Evolutionary conservation across 2,329 filamentous ascomycete genomes (phyloP).

Genomic region (Pseudogymnoascus sp.): DNA sequence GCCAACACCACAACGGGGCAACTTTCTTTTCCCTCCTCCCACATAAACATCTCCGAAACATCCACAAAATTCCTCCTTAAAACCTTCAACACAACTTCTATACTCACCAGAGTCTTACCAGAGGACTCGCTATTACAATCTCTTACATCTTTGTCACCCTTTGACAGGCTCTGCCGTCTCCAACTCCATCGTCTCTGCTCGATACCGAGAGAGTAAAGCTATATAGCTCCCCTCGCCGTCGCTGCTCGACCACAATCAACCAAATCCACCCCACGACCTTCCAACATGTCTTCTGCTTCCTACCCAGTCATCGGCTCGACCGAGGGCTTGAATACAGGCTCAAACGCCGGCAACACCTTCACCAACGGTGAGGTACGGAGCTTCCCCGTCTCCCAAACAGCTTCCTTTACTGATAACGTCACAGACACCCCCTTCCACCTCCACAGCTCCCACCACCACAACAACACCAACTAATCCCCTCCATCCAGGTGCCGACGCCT

Average conservation of each 20-base stretch:
- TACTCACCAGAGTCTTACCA: neutral
- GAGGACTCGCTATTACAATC: neutral
- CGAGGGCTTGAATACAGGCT: neutral
- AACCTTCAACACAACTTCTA: neutral
- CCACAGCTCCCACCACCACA: neutral
- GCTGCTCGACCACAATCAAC: neutral
- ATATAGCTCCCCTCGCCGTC: neutral
- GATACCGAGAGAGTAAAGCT: neutral
- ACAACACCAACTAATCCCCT: constrained; percentile 19
- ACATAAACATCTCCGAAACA: neutral
- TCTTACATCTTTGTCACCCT: neutral
- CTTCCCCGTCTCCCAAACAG: neutral
- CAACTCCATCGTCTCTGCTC: neutral
- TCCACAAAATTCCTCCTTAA: neutral
- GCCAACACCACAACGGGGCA: neutral
- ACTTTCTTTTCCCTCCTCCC: neutral
- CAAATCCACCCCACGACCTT: neutral
- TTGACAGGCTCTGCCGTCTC: neutral
- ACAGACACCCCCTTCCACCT: neutral
- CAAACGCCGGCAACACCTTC: neutral
- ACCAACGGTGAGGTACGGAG: neutral
- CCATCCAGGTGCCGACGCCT: constrained; percentile 24
- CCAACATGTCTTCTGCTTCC: constrained; percentile 1
- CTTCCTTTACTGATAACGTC: neutral
- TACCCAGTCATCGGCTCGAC: neutral